Conservation (phyloP, 192 early-diverging fungal genomes). For the Gigaspora rosea region DNA sequence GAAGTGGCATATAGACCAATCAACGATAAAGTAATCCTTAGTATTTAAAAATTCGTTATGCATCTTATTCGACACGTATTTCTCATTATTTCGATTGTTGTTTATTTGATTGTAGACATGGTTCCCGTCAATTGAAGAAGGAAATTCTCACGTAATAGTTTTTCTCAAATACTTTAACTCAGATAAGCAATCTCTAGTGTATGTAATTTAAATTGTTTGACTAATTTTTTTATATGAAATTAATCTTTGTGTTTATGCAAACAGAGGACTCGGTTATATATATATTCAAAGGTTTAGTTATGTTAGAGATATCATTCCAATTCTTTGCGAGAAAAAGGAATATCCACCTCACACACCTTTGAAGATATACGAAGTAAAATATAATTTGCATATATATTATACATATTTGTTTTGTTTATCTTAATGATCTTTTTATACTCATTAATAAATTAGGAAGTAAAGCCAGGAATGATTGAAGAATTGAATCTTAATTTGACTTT, state of each 20-base stretch:
- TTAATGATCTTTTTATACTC: not conserved
- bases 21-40: slow-evolving; percentile 37
- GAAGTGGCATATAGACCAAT: slow-evolving; percentile 36
- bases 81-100: too few species aligned
- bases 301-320: slow-evolving; percentile 64
- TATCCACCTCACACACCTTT: too few species aligned
- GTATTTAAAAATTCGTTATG: slow-evolving; percentile 30
- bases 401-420: not conserved
- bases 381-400: not conserved
- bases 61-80: too few species aligned
- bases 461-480: slow-evolving; percentile 86
- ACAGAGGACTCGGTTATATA: slow-evolving; percentile 57
- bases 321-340: too few species aligned
- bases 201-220: too few species aligned
- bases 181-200: slow-evolving; percentile 56
- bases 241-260: not conserved
- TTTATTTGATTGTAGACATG: not conserved
- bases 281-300: slow-evolving; percentile 52
- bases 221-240: not conserved
- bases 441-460: slow-evolving; percentile 74
- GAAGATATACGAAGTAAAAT: too few species aligned
- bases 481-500: slow-evolving; percentile 70
- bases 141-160: slow-evolving; percentile 55
- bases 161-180: slow-evolving; percentile 90
- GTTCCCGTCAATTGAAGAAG: slow-evolving; percentile 5